Evolutionary conservation across 2,329 filamentous ascomycete species (phyloP).

Genomic region (Ambrosiella beaveri): DNA sequence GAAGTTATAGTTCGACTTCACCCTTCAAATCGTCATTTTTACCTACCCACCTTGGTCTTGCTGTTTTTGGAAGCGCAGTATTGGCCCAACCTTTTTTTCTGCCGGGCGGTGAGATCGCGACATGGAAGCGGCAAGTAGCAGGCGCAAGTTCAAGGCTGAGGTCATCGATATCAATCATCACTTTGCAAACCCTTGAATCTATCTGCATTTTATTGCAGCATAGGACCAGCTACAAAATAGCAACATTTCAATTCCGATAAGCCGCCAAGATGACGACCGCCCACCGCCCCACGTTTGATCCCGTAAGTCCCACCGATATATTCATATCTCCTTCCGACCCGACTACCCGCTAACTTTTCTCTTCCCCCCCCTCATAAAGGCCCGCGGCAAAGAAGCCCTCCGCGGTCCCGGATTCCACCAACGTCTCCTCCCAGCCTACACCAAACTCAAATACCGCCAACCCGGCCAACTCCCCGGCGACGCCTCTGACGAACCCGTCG

Average conservation of each 20-base stretch:
- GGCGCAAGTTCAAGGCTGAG: constrained; percentile 3
- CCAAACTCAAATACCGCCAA: constrained; percentile 71
- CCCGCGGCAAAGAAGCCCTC: constrained; percentile 84
- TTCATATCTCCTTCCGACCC: constrained; percentile 10
- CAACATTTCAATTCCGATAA: not conserved
- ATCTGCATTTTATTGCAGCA: not conserved
- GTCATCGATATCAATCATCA: not conserved
- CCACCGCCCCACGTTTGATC: constrained; percentile 87
- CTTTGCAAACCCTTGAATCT: not conserved
- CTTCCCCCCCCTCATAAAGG: constrained; percentile 28
- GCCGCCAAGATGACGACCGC: constrained; percentile 40
- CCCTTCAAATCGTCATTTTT: not conserved
- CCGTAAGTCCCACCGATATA: constrained; percentile 35
- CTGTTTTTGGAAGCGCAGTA: constrained; percentile 8
- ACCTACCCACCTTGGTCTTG: not conserved
- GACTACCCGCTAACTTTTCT: not conserved
- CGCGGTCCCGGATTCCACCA: constrained; percentile 92
- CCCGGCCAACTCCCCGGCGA: constrained; percentile 73
- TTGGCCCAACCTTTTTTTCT: constrained; percentile 21
- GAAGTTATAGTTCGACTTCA: not conserved
- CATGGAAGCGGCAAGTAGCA: not conserved
- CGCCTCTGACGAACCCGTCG: constrained; percentile 37
- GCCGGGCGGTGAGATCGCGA: constrained; percentile 33
- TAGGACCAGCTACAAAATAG: not conserved
- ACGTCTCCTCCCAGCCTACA: constrained; percentile 84